phyloP scores from a whole-genome alignment of 2,329 filamentous ascomycete species.

The Septoria petroselini region DNA sequence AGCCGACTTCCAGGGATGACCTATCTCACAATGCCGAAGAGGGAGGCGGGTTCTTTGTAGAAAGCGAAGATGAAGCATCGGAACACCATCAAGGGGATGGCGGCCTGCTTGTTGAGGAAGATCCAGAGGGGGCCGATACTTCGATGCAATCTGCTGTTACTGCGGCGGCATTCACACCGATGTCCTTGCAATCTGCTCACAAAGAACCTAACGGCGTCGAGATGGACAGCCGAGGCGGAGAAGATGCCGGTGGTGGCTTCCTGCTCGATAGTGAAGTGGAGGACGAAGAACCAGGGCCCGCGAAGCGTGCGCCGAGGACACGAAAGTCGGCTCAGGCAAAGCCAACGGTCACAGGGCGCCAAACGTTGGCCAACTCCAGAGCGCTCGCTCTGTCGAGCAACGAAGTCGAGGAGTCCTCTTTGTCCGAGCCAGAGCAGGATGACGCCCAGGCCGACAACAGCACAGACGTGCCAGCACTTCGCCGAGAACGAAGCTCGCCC shows the following conservation, averaged over 20 bases:
- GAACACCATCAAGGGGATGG: constrained; percentile 39
- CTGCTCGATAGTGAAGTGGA: constrained; percentile 20
- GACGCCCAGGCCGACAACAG: not conserved
- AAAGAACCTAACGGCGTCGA: constrained; percentile 8
- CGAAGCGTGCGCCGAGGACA: no score
- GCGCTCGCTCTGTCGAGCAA: constrained; percentile 9
- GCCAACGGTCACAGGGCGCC: not conserved
- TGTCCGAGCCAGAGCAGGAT: constrained; percentile 13
- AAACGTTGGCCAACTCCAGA: not conserved
- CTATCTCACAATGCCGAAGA: constrained; percentile 11
- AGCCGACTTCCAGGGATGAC: constrained; percentile 17
- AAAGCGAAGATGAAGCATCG: constrained; percentile 30
- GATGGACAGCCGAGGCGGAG: constrained; percentile 14
- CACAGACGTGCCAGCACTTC: constrained; percentile 7
- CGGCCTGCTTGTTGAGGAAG: constrained; percentile 41
- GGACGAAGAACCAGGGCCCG: not conserved
- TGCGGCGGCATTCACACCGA: constrained; percentile 26
- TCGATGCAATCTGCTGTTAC: constrained; percentile 10
- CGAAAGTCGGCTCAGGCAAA: no score
- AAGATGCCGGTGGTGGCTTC: constrained; percentile 35
- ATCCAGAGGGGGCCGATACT: constrained; percentile 30
- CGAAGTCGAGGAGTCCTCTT: not conserved
- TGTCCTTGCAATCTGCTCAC: constrained; percentile 31
- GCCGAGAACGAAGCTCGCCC: constrained; percentile 22
- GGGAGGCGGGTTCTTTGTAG: constrained; percentile 32